Conservation (phyloP, 805 yeast genomes). For the Ogataea paradorogensis region DNA sequence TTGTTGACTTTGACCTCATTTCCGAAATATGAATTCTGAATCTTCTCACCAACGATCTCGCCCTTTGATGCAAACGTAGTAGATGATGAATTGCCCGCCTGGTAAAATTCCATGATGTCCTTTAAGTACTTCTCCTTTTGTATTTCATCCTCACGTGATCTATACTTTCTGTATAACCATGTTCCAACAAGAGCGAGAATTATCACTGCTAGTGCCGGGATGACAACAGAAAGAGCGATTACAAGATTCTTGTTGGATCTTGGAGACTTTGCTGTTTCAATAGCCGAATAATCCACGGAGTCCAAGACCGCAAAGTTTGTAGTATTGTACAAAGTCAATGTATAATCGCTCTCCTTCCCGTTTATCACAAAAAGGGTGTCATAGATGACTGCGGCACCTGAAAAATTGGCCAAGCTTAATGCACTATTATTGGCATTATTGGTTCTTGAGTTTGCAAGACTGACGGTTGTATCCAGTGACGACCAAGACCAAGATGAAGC, state of each 20-base stretch:
- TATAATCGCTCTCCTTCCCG: conserved; percentile 27
- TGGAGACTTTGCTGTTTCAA: conserved; percentile 7
- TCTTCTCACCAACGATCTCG: conserved; percentile 2
- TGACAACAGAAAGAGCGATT: conserved; percentile 45
- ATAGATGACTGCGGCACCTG: conserved; percentile 53
- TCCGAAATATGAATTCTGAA: conserved; percentile 17
- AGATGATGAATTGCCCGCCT: conserved; percentile 26
- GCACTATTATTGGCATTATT: conserved; percentile 19
- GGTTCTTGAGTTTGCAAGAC: conserved; percentile 23
- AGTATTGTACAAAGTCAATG: conserved; percentile 42
- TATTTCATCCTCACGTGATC: conserved; percentile 25
- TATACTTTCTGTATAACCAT: conserved; percentile 29
- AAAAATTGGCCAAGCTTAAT: conserved; percentile 28
- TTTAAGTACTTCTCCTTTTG: conserved; percentile 30
- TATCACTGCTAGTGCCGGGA: conserved; percentile 40
- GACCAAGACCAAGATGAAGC: conserved; percentile 45
- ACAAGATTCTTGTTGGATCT: conserved; percentile 30
- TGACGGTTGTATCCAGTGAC: conserved; percentile 28
- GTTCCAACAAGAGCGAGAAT: conserved; percentile 32
- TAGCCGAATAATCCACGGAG: conserved; percentile 31
- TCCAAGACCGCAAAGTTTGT: conserved; percentile 34
- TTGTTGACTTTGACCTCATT: conserved; percentile 28
- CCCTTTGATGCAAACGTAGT: conserved; percentile 21
- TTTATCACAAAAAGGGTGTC: conserved; percentile 47
- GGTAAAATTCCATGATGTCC: conserved; percentile 33